Base-by-base conservation (phyloP, 2,329 filamentous ascomycete species). In the Xylaria sp. region DNA sequence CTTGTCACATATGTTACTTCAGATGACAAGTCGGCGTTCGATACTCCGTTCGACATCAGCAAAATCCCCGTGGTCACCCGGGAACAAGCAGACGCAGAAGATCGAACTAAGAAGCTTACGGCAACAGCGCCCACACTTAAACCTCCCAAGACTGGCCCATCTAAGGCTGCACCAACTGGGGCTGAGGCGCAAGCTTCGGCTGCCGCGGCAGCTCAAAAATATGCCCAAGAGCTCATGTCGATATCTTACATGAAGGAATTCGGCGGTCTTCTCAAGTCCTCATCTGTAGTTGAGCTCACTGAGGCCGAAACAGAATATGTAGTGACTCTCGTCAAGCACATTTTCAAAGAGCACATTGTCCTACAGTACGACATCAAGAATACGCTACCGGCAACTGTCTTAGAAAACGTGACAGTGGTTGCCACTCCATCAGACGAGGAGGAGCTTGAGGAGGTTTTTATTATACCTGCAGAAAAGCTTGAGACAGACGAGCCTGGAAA, bases 281-380 rank as follows among this genome's bases (percentile, higher is more conserved):
- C 93, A 67, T 82, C 89, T 30, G 83, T 92, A 58, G 89, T 97
- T 73, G 95, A 98, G 81, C 90, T 99, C 70, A 98, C 96, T 19
- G 96, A 99, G 81, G 93, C 93, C 61, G 96, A 98, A 82, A 98
- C 95, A 21, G 96, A 99, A 81, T 99, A 99, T 76, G 94, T 98
- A 59, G 96, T 99, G 69, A 90, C 88, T 42, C 90, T 96, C 24
- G 88, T 98, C 81, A 99, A 99, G 85, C 96, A 99, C 79, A 90
- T 99, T 76, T 99, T 98, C 90, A 97, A 97, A 83, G 93, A 97
- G 79, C 93, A 98, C 78, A 85, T 99, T 77, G 95, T 99, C 39
- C 84, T 99, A 63, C 96, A 99, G 78, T 99, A 96, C 81, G 93
- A 98, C 78, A 90, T 99, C 80, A 98, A 97, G 86, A 99, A 99